Conservation (phyloP, 2,329 filamentous ascomycete genomes). For the Drechmeria coniospora region DNA sequence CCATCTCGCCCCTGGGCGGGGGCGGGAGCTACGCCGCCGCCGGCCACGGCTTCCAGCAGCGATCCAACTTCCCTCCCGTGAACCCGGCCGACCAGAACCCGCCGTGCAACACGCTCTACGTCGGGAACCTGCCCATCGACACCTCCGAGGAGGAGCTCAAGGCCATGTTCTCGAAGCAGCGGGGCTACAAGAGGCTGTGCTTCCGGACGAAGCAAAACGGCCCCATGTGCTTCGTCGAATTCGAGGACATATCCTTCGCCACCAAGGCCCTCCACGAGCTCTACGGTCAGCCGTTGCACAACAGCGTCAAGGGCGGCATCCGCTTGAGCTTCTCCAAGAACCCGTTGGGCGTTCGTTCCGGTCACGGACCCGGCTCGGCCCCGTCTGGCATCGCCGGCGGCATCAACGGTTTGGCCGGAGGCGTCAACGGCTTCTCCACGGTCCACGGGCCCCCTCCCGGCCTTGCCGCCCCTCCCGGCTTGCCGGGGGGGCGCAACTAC, state of each 20-base stretch:
- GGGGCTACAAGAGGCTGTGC: constrained; percentile 88
- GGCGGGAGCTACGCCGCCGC: constrained; percentile 17
- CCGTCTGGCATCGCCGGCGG: constrained; percentile 29
- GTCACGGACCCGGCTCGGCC: constrained; percentile 39
- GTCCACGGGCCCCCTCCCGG: constrained; percentile 71
- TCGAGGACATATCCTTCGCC: constrained; percentile 82
- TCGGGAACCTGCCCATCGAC: constrained; percentile 87
- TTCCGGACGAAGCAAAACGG: constrained; percentile 92
- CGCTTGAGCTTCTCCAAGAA: constrained; percentile 96
- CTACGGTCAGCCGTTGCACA: constrained; percentile 75
- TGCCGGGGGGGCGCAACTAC: constrained; percentile 20
- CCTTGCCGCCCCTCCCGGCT: constrained; percentile 57
- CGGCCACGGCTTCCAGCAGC: constrained; percentile 36
- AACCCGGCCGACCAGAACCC: constrained; percentile 95
- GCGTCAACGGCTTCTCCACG: constrained; percentile 44
- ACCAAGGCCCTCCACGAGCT: constrained; percentile 83
- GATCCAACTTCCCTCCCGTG: constrained; percentile 62
- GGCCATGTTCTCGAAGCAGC: constrained; percentile 78
- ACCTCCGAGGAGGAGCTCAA: constrained; percentile 94
- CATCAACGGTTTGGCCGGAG: constrained; percentile 38
- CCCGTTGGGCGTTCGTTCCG: constrained; percentile 77
- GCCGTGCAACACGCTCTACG: constrained; percentile 93
- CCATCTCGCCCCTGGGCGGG: constrained; percentile 43
- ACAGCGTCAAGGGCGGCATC: constrained; percentile 89
- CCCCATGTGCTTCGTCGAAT: constrained; percentile 98